These are phyloP conservation scores for Neurospora tetraspora DNA, from an alignment of 495 filamentous ascomycete species.

Conservation along the genomic window DNA sequence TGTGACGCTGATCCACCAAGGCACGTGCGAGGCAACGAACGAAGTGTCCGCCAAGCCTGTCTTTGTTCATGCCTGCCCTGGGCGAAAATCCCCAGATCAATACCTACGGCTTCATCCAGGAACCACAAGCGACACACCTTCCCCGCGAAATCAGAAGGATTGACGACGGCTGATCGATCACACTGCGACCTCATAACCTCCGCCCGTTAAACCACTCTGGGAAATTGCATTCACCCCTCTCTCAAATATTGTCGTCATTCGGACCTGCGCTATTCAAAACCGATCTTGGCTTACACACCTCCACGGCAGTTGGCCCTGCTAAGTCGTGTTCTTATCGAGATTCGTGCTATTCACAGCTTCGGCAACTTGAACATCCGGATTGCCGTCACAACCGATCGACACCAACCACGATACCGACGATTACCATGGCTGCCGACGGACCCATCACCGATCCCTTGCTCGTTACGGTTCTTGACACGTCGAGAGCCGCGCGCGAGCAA, in stretches of 20 bases:
- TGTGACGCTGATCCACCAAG: background rate
- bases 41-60: background rate
- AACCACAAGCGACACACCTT: background rate
- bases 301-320: background rate
- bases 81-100: background rate
- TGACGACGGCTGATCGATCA: background rate
- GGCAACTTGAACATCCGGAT: background rate
- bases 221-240: background rate
- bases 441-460: constrained; percentile 64
- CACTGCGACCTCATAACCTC: background rate
- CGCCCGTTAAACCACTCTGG: background rate
- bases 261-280: background rate
- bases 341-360: background rate
- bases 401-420: background rate
- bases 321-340: background rate
- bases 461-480: constrained; percentile 58
- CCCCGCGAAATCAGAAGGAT: background rate
- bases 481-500: constrained; percentile 58
- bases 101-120: background rate
- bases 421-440: constrained; percentile 37
- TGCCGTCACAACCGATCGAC: background rate
- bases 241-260: background rate
- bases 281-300: background rate
- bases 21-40: background rate
- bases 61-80: background rate